These are phyloP conservation scores for Vanrija sp. DNA, from an alignment of 1,284 basidiomycete species.

Conservation along the genomic window DNA sequence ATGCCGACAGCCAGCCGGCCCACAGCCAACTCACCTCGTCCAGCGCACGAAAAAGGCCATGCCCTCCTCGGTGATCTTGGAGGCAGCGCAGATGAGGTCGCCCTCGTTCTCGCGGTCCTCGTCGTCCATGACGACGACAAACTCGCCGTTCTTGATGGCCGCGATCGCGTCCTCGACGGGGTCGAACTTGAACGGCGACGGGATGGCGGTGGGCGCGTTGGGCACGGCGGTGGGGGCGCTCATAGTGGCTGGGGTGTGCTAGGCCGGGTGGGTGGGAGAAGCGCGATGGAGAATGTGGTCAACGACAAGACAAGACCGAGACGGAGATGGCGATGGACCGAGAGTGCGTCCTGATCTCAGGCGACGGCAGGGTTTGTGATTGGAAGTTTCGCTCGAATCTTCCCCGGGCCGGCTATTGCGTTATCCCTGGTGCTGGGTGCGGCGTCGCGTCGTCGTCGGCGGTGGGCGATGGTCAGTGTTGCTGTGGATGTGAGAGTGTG, in stretches of 20 bases:
- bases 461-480: too few species aligned
- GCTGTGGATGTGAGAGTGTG: too few species aligned
- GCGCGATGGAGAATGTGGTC: background rate
- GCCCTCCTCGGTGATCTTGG: constrained; percentile 80
- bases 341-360: background rate
- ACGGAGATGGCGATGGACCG: background rate
- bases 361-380: background rate
- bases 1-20: background rate
- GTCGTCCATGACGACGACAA: constrained; percentile 94
- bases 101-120: constrained; percentile 91
- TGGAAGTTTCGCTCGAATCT: too few species aligned
- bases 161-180: constrained; percentile 72
- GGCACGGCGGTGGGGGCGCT: constrained; percentile 28
- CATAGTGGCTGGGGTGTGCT: constrained; percentile 21
- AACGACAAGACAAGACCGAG: background rate
- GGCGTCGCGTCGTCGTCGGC: too few species aligned
- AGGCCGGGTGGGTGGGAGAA: background rate
- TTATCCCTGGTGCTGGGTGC: too few species aligned
- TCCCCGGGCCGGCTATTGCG: too few species aligned
- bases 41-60: constrained; percentile 99
- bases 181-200: constrained; percentile 56
- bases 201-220: constrained; percentile 23
- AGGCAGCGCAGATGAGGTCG: constrained; percentile 81
- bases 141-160: constrained; percentile 77
- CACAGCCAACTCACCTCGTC: constrained; percentile 65